Percentiles rank a stretch among this genome's conserved stretches.
Conservation (phyloP, 164 flowering plant genomes). For the Taxillus chinensis region DNA sequence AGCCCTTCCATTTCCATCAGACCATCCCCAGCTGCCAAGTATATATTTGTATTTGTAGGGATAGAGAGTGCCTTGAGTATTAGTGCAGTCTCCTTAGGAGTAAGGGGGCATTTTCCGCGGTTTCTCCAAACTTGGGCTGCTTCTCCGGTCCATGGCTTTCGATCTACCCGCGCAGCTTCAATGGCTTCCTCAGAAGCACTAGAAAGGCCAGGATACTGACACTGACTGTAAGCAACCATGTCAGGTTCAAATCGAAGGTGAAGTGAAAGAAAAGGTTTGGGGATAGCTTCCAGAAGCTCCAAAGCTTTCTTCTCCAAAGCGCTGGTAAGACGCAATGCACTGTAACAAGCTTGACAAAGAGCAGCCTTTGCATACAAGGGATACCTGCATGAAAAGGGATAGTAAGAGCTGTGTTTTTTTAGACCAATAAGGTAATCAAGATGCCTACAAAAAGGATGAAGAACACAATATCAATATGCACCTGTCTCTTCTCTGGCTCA, state of each 20-base stretch:
- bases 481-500: slow-evolving; percentile 98
- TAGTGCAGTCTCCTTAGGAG: slow-evolving; percentile 80
- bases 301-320: slow-evolving; percentile 57
- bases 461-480: slow-evolving; percentile 10
- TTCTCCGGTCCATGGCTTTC: slow-evolving; percentile 89
- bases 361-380: slow-evolving; percentile 78
- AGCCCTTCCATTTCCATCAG: slow-evolving; percentile 77
- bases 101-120: slow-evolving; percentile 93
- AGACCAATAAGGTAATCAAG: background rate
- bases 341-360: slow-evolving; percentile 86
- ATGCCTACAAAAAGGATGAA: background rate
- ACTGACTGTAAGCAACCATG: slow-evolving; percentile 97
- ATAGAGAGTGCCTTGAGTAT: slow-evolving; percentile 67
- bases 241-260: slow-evolving; percentile 98
- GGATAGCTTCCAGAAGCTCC: slow-evolving; percentile 69
- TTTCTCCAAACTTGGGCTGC: slow-evolving; percentile 70
- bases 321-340: slow-evolving; percentile 57
- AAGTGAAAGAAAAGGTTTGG: slow-evolving; percentile 89
- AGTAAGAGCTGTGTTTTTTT: background rate
- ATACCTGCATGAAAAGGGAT: slow-evolving; percentile 34
- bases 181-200: slow-evolving; percentile 51
- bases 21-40: slow-evolving; percentile 96
- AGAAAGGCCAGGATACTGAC: slow-evolving; percentile 63
- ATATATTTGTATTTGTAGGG: slow-evolving; percentile 69
- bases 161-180: slow-evolving; percentile 60